Conservation (phyloP, 208 protist genomes). For the Leptomonas pyrrhocoris region DNA sequence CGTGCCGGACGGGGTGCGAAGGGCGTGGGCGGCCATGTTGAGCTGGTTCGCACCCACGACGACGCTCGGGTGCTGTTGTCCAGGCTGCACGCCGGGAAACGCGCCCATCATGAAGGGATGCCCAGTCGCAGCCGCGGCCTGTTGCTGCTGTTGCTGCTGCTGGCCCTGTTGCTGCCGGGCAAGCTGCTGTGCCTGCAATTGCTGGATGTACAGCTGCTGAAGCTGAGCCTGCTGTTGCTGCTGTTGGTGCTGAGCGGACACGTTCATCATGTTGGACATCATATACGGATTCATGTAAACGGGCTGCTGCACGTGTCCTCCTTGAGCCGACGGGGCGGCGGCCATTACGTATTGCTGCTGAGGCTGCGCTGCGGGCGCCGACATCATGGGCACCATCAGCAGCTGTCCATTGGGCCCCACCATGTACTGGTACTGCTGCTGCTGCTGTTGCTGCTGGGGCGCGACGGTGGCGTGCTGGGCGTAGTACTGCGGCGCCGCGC, state of each 20-base stretch:
- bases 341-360: slow-evolving; percentile 30
- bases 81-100: slow-evolving; percentile 5
- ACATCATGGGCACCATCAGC: slow-evolving; percentile 37
- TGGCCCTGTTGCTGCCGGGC: slow-evolving; percentile 26
- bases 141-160: slow-evolving; percentile 19
- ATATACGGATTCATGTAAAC: slow-evolving; percentile 35
- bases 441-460: slow-evolving; percentile 32
- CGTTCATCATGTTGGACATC: slow-evolving; percentile 30
- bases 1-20: slow-evolving; percentile 19
- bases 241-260: slow-evolving; percentile 16
- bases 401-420: slow-evolving; percentile 41
- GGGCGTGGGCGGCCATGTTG: neutral
- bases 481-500: slow-evolving; percentile 22
- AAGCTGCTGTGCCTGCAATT: slow-evolving; percentile 36
- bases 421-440: slow-evolving; percentile 45
- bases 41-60: slow-evolving; percentile 2
- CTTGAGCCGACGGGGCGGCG: slow-evolving; percentile 8
- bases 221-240: slow-evolving; percentile 31
- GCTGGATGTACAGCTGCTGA: slow-evolving; percentile 27
- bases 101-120: slow-evolving; percentile 17
- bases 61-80: slow-evolving; percentile 9
- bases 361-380: slow-evolving; percentile 9
- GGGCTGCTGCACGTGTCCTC: slow-evolving; percentile 30
- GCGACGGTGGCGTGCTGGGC: slow-evolving; percentile 27
- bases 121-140: slow-evolving; percentile 11